A percentile compares a stretch with the other conserved stretches of the same genome.
phyloP scores from a whole-genome alignment of 805 yeast species.

The Saccharomycopsis sp. region DNA sequence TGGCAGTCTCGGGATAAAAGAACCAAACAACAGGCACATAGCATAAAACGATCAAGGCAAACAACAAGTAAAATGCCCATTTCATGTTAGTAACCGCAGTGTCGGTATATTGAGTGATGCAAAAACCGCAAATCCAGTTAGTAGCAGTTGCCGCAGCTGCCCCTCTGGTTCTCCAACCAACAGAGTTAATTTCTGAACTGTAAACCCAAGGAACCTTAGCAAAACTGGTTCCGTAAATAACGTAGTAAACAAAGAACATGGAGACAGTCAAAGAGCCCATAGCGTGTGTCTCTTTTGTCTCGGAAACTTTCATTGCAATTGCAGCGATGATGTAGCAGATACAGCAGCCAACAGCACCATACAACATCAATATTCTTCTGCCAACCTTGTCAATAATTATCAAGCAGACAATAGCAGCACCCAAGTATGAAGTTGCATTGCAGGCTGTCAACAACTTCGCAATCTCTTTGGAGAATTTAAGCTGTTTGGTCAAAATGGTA shows the following conservation, averaged over 20 bases:
- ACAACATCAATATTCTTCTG: constrained; percentile 54
- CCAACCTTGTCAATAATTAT: constrained; percentile 56
- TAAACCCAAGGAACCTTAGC: constrained; percentile 57
- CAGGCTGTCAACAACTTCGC: constrained; percentile 61
- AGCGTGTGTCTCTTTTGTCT: constrained; percentile 31
- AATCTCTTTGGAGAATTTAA: constrained; percentile 44
- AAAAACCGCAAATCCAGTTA: constrained; percentile 62
- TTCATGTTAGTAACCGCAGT: constrained; percentile 40
- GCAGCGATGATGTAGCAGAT: constrained; percentile 35
- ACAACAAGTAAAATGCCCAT: constrained; percentile 59
- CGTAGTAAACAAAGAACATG: constrained; percentile 50
- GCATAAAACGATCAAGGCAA: constrained; percentile 53
- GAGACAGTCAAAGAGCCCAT: constrained; percentile 56
- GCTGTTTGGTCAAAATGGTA: constrained; percentile 44
- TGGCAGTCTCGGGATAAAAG: constrained; percentile 73
- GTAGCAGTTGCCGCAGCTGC: constrained; percentile 48
- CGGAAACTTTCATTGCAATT: constrained; percentile 37
- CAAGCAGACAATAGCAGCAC: constrained; percentile 49
- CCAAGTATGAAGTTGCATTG: constrained; percentile 51
- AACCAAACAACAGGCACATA: constrained; percentile 59
- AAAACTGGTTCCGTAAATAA: constrained; percentile 28
- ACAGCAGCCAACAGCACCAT: constrained; percentile 47
- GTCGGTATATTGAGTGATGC: constrained; percentile 64
- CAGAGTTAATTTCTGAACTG: constrained; percentile 58
- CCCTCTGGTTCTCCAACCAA: constrained; percentile 52